Conservation (phyloP, 1,284 basidiomycete species). For the Pyrrhoderma noxium region DNA sequence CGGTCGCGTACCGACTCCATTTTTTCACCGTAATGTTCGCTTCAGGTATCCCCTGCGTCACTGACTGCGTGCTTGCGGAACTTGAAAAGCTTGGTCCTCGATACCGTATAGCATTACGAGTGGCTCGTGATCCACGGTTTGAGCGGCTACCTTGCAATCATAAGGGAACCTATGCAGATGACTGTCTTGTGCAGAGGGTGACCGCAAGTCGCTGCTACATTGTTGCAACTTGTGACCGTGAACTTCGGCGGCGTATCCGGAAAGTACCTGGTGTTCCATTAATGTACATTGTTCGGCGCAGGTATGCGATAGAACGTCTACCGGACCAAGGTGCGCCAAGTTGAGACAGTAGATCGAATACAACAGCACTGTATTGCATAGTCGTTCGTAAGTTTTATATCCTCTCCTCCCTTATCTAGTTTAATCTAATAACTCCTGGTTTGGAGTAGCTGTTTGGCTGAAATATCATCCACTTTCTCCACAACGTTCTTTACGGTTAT, state of each 20-base stretch:
- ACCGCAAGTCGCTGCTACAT: slow-evolving; percentile 95
- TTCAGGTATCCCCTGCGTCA: slow-evolving; percentile 90
- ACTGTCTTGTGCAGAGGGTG: slow-evolving; percentile 94
- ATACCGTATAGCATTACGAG: slow-evolving; percentile 89
- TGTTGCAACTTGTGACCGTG: slow-evolving; percentile 97
- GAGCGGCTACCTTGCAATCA: slow-evolving; percentile 91
- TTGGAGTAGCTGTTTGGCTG: no score
- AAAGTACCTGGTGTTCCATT: slow-evolving; percentile 92
- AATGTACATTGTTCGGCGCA: slow-evolving; percentile 90
- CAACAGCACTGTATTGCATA: background rate
- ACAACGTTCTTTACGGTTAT: no score
- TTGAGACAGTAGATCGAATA: slow-evolving; percentile 4
- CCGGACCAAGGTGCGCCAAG: slow-evolving; percentile 84
- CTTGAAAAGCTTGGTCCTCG: slow-evolving; percentile 95
- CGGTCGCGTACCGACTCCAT: background rate
- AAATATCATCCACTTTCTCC: no score
- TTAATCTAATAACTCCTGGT: no score
- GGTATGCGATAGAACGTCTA: slow-evolving; percentile 88
- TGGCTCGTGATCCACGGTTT: slow-evolving; percentile 95
- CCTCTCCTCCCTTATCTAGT: background rate
- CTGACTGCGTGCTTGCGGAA: slow-evolving; percentile 97
- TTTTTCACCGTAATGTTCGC: no score
- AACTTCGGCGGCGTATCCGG: slow-evolving; percentile 85
- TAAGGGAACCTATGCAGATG: slow-evolving; percentile 95
- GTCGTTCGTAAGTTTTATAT: background rate